phyloP scores from a whole-genome alignment of 1,284 basidiomycete genomes.

The Boletellus deceptivus region DNA sequence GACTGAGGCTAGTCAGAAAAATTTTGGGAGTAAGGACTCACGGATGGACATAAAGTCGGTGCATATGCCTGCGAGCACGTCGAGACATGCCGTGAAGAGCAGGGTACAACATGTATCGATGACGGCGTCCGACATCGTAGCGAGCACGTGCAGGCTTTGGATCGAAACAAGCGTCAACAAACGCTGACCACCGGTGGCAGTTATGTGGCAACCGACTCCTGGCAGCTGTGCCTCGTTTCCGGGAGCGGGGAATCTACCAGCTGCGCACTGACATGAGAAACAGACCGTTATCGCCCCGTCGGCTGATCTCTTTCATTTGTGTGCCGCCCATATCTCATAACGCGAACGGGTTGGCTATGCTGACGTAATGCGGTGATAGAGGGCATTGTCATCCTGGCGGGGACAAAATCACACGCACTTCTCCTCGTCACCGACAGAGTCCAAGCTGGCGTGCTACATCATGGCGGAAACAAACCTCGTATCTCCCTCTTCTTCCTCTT shows the following conservation, averaged over 20 bases:
- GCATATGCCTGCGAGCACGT: conserved; percentile 27
- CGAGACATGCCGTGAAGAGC: conserved; percentile 19
- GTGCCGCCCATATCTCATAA: too few relatives aligned
- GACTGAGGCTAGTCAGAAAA: too few relatives aligned
- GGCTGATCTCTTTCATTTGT: too few relatives aligned
- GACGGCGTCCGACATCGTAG: conserved; percentile 19
- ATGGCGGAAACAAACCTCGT: conserved; percentile 23
- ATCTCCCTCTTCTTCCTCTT: background rate
- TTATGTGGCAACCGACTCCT: too few relatives aligned
- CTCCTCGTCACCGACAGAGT: conserved; percentile 2
- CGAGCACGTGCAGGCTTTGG: background rate
- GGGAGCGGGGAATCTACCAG: too few relatives aligned
- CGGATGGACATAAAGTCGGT: conserved; percentile 21
- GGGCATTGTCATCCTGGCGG: background rate
- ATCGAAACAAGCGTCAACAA: background rate
- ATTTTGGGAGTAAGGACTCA: conserved; percentile 4
- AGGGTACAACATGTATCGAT: conserved; percentile 24
- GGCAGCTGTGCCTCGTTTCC: too few relatives aligned
- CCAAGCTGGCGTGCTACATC: background rate
- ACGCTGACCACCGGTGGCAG: too few relatives aligned
- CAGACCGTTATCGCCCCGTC: too few relatives aligned
- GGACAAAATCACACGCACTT: conserved; percentile 1
- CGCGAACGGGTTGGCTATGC: background rate
- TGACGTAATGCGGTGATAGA: conserved; percentile 12
- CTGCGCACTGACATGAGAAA: too few relatives aligned